These are phyloP conservation scores for Oenanthe sinensis DNA, from an alignment of 129 eudicot genomes.

Conservation along the genomic window DNA sequence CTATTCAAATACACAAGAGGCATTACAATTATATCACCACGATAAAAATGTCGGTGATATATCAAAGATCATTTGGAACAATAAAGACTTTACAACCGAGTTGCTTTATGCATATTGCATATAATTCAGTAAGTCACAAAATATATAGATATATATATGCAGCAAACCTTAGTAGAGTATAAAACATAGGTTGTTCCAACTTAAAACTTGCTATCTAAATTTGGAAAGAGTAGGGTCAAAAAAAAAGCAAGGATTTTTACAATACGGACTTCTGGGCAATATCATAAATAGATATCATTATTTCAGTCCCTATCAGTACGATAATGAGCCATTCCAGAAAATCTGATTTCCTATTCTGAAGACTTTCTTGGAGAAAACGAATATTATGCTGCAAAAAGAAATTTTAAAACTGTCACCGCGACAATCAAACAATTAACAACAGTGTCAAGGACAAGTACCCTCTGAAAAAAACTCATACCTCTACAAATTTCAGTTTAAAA, in stretches of 20 bases:
- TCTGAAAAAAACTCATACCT: conserved; percentile 34
- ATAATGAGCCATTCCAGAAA: conserved; percentile 87
- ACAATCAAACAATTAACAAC: conserved; percentile 7
- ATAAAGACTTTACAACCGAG: conserved; percentile 7
- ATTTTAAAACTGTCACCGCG: conserved; percentile 10
- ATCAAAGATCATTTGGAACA: conserved; percentile 17
- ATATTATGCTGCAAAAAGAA: conserved; percentile 71
- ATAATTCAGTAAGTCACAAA: background rate
- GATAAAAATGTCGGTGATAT: background rate
- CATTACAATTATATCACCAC: background rate
- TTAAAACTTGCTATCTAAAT: conserved; percentile 8
- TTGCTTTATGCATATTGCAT: background rate
- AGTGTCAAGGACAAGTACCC: conserved; percentile 7
- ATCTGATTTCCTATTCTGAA: conserved; percentile 89
- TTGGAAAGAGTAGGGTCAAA: background rate
- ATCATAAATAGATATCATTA: conserved; percentile 75
- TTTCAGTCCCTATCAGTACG: conserved; percentile 72
- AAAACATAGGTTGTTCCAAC: conserved; percentile 4
- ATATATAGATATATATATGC: conserved; percentile 20
- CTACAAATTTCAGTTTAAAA: conserved; percentile 90
- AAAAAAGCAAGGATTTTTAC: conserved; percentile 16
- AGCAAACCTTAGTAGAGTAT: conserved; percentile 11
- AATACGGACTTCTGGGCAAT: conserved; percentile 62
- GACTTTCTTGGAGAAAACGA: conserved; percentile 86
- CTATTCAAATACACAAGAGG: background rate